Evolutionary conservation across 2,329 filamentous ascomycete genomes (phyloP).

Genomic region (Botrytis squamosa): DNA sequence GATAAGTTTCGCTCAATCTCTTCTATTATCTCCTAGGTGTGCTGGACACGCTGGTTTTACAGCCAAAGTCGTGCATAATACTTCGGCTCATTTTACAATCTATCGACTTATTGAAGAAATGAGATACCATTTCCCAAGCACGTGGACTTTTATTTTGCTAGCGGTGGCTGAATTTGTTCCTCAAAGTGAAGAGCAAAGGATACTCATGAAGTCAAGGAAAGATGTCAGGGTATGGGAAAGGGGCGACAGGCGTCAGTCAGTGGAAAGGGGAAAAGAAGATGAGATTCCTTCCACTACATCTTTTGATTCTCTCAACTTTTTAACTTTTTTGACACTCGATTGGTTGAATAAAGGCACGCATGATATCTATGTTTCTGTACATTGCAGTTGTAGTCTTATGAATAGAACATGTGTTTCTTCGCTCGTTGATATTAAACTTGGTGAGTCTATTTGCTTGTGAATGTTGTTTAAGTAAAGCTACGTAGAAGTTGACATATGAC

Average conservation of each 20-base stretch:
- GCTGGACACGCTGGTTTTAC: conserved; percentile 21
- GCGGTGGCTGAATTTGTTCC: conserved; percentile 6
- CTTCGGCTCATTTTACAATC: conserved; percentile 15
- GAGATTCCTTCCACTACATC: conserved; percentile 1
- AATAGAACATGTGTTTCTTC: conserved; percentile 34
- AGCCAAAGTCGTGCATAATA: conserved; percentile 23
- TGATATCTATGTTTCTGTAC: conserved; percentile 31
- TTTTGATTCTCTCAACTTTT: conserved; percentile 16
- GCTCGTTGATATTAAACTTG: background rate
- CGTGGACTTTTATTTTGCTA: conserved; percentile 13
- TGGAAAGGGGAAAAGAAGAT: conserved; percentile 5
- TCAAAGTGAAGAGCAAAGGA: conserved; percentile 14
- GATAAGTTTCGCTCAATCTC: conserved; percentile 17
- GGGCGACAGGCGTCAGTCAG: conserved; percentile 11
- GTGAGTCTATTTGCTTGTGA: background rate
- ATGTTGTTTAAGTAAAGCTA: background rate
- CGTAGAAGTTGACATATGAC: background rate
- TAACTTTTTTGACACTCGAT: conserved; percentile 22
- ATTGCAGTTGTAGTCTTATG: conserved; percentile 36
- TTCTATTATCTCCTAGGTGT: conserved; percentile 22
- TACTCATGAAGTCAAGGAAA: conserved; percentile 7
- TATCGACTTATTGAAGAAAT: conserved; percentile 15
- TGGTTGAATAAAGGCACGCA: conserved; percentile 24
- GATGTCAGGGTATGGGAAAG: conserved; percentile 1
- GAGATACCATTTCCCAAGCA: conserved; percentile 14